Percentiles rank a stretch among this genome's conserved stretches.
phyloP scores from a whole-genome alignment of 306 rosid species.

The Pyrus communis region DNA sequence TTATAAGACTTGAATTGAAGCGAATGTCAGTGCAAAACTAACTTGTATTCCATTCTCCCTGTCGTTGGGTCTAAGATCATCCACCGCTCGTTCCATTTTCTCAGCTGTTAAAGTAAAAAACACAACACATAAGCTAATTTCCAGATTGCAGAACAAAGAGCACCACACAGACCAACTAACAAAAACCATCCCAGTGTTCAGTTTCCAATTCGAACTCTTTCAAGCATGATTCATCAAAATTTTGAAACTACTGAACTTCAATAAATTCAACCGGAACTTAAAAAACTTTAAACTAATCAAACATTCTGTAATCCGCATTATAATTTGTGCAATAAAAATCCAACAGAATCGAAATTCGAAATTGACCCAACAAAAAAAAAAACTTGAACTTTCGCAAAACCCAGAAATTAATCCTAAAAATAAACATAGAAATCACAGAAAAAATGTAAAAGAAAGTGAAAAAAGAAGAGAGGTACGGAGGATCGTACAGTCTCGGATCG shows the following conservation, averaged over 20 bases:
- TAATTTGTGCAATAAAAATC: background rate
- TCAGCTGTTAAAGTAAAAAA: conserved; percentile 39
- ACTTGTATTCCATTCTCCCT: conserved; percentile 99
- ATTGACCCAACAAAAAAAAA: background rate
- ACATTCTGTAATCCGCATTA: background rate
- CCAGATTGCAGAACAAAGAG: background rate
- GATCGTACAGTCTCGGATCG: conserved; percentile 88
- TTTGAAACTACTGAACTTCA: background rate
- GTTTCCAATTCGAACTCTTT: background rate
- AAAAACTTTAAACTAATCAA: background rate
- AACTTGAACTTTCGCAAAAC: background rate
- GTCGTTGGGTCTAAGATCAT: conserved; percentile 84
- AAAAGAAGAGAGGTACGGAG: background rate
- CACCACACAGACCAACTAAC: background rate
- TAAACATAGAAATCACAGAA: background rate
- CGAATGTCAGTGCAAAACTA: conserved; percentile 21
- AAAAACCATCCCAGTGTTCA: background rate
- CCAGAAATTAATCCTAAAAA: background rate
- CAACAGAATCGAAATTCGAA: background rate
- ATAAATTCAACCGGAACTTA: background rate
- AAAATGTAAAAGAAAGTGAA: background rate
- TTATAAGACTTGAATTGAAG: conserved; percentile 6
- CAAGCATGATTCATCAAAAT: background rate
- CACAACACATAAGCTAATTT: background rate
- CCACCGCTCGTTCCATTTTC: conserved; percentile 99